These are phyloP conservation scores for Pythium oligandrum DNA, from an alignment of 352 stramenopile species.

Conservation along the genomic window DNA sequence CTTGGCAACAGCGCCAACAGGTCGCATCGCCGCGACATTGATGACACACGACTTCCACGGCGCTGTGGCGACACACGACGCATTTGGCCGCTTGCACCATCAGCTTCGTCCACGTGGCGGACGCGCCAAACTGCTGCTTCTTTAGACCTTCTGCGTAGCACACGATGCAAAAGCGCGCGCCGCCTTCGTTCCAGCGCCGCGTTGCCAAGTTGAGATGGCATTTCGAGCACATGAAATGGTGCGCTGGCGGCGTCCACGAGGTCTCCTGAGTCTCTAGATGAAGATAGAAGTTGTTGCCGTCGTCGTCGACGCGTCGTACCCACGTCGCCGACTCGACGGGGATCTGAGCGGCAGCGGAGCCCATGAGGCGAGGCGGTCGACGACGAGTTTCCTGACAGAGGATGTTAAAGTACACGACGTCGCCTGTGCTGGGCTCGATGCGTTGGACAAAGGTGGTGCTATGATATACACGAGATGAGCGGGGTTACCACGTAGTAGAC, in stretches of 20 bases:
- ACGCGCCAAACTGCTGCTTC: conserved; percentile 7
- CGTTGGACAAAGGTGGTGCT: conserved; percentile 46
- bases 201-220: conserved; percentile 57
- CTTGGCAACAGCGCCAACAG: conserved; percentile 42
- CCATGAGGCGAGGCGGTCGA: conserved; percentile 38
- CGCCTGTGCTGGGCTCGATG: conserved; percentile 45
- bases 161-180: conserved; percentile 49
- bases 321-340: conserved; percentile 59
- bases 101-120: conserved; percentile 52
- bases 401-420: conserved; percentile 64
- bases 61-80: conserved; percentile 47
- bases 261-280: conserved; percentile 33
- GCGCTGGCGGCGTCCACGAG: conserved; percentile 37
- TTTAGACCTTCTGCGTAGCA: conserved; percentile 40
- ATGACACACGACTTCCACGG: conserved; percentile 41
- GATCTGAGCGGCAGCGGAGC: conserved; percentile 43
- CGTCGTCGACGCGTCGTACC: conserved; percentile 44
- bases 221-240: conserved; percentile 48
- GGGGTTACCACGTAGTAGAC: too few relatives aligned
- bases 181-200: conserved; percentile 35
- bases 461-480: not conserved
- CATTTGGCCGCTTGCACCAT: conserved; percentile 47
- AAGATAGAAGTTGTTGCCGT: conserved; percentile 47
- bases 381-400: conserved; percentile 26
- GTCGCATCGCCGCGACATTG: conserved; percentile 48